Conservation (phyloP, 2,329 filamentous ascomycete species). For the Zymoseptoria brevis region DNA sequence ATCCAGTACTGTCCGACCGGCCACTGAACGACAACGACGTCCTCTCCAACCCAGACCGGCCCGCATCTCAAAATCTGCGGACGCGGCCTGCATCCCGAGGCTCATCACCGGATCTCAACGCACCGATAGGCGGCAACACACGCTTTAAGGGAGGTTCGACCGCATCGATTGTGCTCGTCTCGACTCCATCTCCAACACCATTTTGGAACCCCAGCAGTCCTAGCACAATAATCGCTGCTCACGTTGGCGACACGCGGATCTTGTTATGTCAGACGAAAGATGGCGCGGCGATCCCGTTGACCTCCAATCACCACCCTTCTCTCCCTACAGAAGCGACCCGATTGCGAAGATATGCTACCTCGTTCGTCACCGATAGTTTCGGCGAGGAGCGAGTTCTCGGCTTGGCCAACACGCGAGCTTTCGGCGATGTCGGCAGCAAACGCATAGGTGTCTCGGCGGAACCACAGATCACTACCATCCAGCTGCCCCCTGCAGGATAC, state of each 20-base stretch:
- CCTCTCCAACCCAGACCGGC: conserved; percentile 54
- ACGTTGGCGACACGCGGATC: conserved; percentile 89
- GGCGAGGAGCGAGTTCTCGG: conserved; percentile 93
- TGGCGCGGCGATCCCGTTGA: conserved; percentile 70
- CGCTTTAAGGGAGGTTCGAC: conserved; percentile 93
- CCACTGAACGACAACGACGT: conserved; percentile 82
- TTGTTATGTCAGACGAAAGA: conserved; percentile 81
- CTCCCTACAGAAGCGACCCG: conserved; percentile 74
- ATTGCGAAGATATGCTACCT: conserved; percentile 74
- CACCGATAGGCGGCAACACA: conserved; percentile 60
- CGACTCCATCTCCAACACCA: conserved; percentile 80
- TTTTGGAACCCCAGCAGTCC: conserved; percentile 91
- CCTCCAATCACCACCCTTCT: conserved; percentile 88
- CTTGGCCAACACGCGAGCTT: conserved; percentile 85
- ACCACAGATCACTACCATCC: conserved; percentile 73
- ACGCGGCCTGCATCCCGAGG: conserved; percentile 27
- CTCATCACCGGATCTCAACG: conserved; percentile 43
- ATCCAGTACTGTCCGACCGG: conserved; percentile 61
- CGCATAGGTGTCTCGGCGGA: conserved; percentile 90
- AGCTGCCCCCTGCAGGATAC: conserved; percentile 76
- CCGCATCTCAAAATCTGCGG: conserved; percentile 31
- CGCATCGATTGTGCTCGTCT: conserved; percentile 80
- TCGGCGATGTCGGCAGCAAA: conserved; percentile 87
- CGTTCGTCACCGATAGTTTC: conserved; percentile 91
- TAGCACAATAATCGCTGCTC: conserved; percentile 75